These are phyloP conservation scores for Aspergillus mulundensis DNA, from an alignment of 495 filamentous ascomycete genomes.

Conservation along the genomic window DNA sequence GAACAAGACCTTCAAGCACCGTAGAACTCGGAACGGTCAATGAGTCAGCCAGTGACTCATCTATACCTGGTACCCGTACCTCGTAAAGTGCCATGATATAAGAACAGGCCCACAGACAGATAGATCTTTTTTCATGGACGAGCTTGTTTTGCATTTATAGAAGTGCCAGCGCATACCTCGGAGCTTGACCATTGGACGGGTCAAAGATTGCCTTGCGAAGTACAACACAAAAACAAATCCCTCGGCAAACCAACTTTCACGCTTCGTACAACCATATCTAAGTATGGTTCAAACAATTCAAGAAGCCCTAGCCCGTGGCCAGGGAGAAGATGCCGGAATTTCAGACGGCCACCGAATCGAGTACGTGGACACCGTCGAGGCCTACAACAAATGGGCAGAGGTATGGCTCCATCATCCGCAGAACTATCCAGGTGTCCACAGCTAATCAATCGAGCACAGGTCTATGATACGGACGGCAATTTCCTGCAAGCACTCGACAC, in stretches of 20 bases:
- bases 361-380: conserved; percentile 33
- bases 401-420: conserved; percentile 17
- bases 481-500: conserved; percentile 69
- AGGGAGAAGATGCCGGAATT: not conserved
- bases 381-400: conserved; percentile 43
- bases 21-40: not conserved
- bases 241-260: not conserved
- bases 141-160: not conserved
- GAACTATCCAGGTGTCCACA: no score
- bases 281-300: conserved; percentile 29
- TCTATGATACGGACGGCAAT: conserved; percentile 72
- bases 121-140: no score
- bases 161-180: not conserved
- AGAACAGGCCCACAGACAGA: no score
- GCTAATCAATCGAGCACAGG: conserved; percentile 15
- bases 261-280: not conserved
- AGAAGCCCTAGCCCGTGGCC: conserved; percentile 17
- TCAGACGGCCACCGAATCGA: not conserved
- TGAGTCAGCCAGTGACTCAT: not conserved
- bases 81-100: not conserved
- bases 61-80: not conserved
- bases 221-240: not conserved
- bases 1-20: not conserved
- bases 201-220: not conserved
- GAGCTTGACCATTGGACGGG: not conserved